Evolutionary conservation across 305 asterid genomes (phyloP).

Genomic region (Fraxinus platypoda): DNA sequence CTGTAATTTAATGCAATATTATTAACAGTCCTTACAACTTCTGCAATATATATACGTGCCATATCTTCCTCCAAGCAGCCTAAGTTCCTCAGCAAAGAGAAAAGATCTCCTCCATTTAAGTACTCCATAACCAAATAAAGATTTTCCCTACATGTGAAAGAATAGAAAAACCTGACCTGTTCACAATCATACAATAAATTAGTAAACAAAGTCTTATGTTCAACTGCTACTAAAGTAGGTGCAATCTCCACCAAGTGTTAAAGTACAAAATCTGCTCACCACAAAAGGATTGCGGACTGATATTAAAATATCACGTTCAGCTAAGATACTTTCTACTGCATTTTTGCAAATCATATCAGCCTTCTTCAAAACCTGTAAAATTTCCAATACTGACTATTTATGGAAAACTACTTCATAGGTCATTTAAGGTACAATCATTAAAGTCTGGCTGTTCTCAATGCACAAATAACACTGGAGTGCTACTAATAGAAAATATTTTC

Average conservation of each 20-base stretch:
- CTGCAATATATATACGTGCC: constrained; percentile 91
- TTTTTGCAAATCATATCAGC: constrained; percentile 97
- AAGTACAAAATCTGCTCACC: constrained; percentile 56
- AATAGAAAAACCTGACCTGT: constrained; percentile 99
- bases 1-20: constrained; percentile 17
- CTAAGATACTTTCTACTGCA: constrained; percentile 95
- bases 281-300: constrained; percentile 99
- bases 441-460: not conserved
- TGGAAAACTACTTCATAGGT: constrained; percentile 14
- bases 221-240: constrained; percentile 15
- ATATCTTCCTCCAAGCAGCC: constrained; percentile 99
- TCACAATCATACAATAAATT: constrained; percentile 52
- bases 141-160: constrained; percentile 99
- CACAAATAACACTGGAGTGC: not conserved
- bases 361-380: constrained; percentile 52
- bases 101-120: constrained; percentile 98
- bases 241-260: constrained; percentile 14
- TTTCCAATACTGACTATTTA: constrained; percentile 21
- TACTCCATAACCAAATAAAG: constrained; percentile 99
- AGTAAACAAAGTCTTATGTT: constrained; percentile 34
- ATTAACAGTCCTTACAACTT: constrained; percentile 72
- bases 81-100: constrained; percentile 79
- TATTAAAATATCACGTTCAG: constrained; percentile 94
- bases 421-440: constrained; percentile 19
- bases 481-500: not conserved